Evolutionary conservation across 805 yeast species (phyloP), one percentile per base, ranked within the genome.

Genomic region (Saccharomycopsis javanensis): DNA sequence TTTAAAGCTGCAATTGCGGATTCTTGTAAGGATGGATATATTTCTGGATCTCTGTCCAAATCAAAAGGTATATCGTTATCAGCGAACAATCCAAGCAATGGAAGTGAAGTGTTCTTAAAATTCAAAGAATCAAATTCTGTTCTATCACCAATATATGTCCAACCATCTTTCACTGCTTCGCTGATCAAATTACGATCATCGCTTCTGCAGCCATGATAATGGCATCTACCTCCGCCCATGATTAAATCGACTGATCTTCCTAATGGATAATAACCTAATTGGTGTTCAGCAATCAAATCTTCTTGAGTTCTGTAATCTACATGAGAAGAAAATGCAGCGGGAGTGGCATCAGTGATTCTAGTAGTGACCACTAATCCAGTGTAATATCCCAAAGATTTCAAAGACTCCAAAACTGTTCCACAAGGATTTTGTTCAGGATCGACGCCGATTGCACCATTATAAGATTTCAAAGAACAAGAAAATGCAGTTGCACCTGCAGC

Each of bases 401-500:
- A 83, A 1, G 95, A 96, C 71, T 91, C 98, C 62, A 91, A 73
- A 45, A 91, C 71, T 1, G 96, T 88, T 5, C 96, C 97, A 67
- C 96, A 86, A 5, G 97, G 96, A n/a, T 66, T 63, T 52, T 77
- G 74, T 33, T 75, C 71, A 0, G 88, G 81, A 59, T 79, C 78
- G 15, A 91, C 96, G n/a, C 89, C 96, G 68, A 91, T 86, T 11
- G 96, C 97, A 15, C 95, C 94, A 68, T 91, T 91, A 71, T 88
- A 89, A 4, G 90, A 74, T 72, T 91, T 91, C 64, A 82, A 66
- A 5, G 83, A 92, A 69, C 96, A 88, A 0, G 96, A 77, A 66
- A 90, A 91, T 0, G 96, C 97, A 13, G 96, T 89, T 15, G 97
- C 98, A 15, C 97, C 97, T 1, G 98, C 98, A 10, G 98, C 98